These are phyloP conservation scores for Calonectria leucothoes DNA, from an alignment of 2,329 filamentous ascomycete genomes.

Conservation along the genomic window DNA sequence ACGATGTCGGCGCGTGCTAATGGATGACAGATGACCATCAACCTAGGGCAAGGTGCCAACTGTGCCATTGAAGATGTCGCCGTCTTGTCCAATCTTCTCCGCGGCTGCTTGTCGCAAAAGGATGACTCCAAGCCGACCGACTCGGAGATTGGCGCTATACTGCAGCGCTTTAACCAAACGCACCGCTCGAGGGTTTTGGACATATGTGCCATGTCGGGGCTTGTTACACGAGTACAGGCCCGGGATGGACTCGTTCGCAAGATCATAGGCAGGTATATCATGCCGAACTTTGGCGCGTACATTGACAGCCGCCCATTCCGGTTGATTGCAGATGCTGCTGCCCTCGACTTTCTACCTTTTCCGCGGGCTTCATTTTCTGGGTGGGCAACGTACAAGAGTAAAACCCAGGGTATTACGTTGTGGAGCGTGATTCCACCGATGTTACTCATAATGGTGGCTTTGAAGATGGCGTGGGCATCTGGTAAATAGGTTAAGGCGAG, in stretches of 20 bases:
- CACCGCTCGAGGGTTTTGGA: background rate
- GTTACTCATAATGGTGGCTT: background rate
- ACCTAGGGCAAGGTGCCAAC: background rate
- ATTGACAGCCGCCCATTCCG: background rate
- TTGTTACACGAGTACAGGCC: background rate
- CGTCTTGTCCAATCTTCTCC: background rate
- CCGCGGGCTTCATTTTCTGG: background rate
- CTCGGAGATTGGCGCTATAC: background rate
- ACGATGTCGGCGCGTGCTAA: background rate
- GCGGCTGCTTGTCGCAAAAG: background rate
- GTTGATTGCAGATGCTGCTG: background rate
- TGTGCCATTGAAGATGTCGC: background rate
- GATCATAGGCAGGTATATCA: background rate
- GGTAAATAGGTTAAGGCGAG: background rate
- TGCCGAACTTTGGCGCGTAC: background rate
- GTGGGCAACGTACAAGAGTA: background rate
- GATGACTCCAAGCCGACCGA: background rate
- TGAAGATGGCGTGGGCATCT: background rate
- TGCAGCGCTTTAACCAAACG: background rate
- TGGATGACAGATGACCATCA: background rate
- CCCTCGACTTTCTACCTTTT: background rate
- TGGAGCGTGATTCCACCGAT: background rate
- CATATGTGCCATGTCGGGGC: background rate
- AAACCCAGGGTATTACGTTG: background rate
- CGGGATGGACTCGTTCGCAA: background rate